Evolutionary conservation across 139 green algal species (phyloP), one percentile per base, ranked within the genome.

Genomic region (Tetraselmis striata): DNA sequence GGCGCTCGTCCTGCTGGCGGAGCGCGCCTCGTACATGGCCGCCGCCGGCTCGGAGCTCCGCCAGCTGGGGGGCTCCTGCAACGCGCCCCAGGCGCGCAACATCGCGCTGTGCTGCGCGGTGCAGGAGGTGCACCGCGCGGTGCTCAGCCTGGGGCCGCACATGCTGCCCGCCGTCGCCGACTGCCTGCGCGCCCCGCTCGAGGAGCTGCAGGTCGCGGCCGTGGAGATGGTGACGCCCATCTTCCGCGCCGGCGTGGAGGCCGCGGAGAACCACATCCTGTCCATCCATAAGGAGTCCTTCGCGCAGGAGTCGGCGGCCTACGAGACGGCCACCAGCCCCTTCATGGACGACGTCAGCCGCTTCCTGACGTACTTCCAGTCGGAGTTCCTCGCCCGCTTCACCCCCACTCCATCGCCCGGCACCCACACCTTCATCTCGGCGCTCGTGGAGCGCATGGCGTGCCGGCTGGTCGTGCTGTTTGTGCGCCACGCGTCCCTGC

Each of bases 391-490:
- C 30, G 80, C 82, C 27, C 83, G 85, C 29, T 95, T 95, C 77
- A 81, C 86, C 32, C 90, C 91, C 2, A 32, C 81, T 32, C 89
- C 90, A 27, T 87, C 84, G 30, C 87, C 90, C 75, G 32, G 28
- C 24, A 81, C 89, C 25, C 79, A 87, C 2, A 93, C 88, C 23
- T 92, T 92, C 26, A 86, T 83, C 29, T 84, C 77, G 24, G 78
- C 85, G 11, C 87, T 97, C 27, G 88, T 92, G 77, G 88, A 96
- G 87, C 87, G 92, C 75, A 91, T 98, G 85, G 93, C 93, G 24
- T 84, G 84, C 0, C 93, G 96, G 5, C 27, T 97, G 77, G 85
- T 98, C 29, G 84, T 95, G 58, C 94, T 98, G 82, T 98, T 96
- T 58, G 90, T 98, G 79, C 91, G 95, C 0, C 94, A 98, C 77